Conservation (phyloP, 2,329 filamentous ascomycete species). For the Apiospora marii region DNA sequence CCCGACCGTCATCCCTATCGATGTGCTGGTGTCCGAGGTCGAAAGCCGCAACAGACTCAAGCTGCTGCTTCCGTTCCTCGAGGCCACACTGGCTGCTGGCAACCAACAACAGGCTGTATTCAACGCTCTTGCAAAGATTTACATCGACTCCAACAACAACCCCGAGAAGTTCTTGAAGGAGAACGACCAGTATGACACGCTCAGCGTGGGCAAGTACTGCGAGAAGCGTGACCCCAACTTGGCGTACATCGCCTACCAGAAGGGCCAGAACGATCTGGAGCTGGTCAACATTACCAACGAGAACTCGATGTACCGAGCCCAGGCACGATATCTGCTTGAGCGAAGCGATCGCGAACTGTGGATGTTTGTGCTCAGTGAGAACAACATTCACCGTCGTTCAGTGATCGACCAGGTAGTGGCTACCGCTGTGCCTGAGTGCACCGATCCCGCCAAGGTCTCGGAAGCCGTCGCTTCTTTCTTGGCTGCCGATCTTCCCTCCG, state of each 20-base stretch:
- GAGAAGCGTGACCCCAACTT: constrained; percentile 98
- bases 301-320: constrained; percentile 99
- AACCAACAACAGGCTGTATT: constrained; percentile 97
- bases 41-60: constrained; percentile 95
- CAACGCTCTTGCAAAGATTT: constrained; percentile 98
- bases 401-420: constrained; percentile 96
- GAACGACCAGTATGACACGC: constrained; percentile 94
- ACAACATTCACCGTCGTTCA: constrained; percentile 93
- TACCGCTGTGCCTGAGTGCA: constrained; percentile 91
- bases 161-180: constrained; percentile 97
- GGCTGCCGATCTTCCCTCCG: constrained; percentile 85
- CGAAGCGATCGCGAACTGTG: constrained; percentile 90
- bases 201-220: constrained; percentile 95
- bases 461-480: constrained; percentile 94
- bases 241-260: constrained; percentile 92
- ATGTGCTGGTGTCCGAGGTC: constrained; percentile 93
- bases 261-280: constrained; percentile 97
- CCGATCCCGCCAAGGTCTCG: constrained; percentile 92
- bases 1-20: constrained; percentile 85
- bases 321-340: constrained; percentile 93
- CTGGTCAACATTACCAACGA: constrained; percentile 98
- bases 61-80: constrained; percentile 93
- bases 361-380: constrained; percentile 92
- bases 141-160: constrained; percentile 98
- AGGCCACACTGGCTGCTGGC: constrained; percentile 85